Evolutionary conservation across 2,329 filamentous ascomycete genomes (phyloP).

Genomic region (Cordyceps cateniannulata): DNA sequence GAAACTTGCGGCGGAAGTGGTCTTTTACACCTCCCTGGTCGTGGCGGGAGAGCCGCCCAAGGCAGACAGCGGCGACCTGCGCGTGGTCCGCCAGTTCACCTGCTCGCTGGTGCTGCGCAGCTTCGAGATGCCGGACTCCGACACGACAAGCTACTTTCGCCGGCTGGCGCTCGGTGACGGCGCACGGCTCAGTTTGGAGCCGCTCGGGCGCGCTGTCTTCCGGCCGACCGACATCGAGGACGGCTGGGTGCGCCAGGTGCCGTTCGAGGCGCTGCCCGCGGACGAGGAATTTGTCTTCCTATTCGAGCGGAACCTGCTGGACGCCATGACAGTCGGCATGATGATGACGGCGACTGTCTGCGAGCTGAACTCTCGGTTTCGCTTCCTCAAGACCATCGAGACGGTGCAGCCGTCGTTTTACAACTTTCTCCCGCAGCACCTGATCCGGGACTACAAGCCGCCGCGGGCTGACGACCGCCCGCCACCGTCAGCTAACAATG

Average conservation of each 20-base stretch:
- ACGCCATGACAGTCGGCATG: constrained; percentile 56
- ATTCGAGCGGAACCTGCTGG: constrained; percentile 54
- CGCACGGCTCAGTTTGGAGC: constrained; percentile 25
- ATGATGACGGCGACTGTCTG: constrained; percentile 52
- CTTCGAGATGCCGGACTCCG: constrained; percentile 39
- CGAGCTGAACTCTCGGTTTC: constrained; percentile 54
- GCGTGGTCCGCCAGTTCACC: constrained; percentile 21
- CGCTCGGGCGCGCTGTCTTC: constrained; percentile 40
- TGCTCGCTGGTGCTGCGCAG: constrained; percentile 55
- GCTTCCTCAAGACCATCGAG: constrained; percentile 55
- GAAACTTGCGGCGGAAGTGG: constrained; percentile 29
- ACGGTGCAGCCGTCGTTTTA: constrained; percentile 57
- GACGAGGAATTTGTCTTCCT: constrained; percentile 43
- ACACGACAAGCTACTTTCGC: constrained; percentile 38
- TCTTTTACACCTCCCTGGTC: constrained; percentile 39
- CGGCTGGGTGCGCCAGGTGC: constrained; percentile 35
- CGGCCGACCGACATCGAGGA: constrained; percentile 41
- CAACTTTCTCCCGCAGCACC: constrained; percentile 58
- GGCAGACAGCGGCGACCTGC: neutral
- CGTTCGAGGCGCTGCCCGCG: constrained; percentile 12
- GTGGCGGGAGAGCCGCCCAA: constrained; percentile 26
- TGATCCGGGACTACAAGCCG: constrained; percentile 61
- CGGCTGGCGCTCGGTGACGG: constrained; percentile 25
- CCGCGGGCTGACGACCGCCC: constrained; percentile 41
- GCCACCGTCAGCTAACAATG: constrained; percentile 37